Evolutionary conservation across 495 filamentous ascomycete species (phyloP), one percentile per base, ranked within the genome.

Genomic region (Xylaria venustula): DNA sequence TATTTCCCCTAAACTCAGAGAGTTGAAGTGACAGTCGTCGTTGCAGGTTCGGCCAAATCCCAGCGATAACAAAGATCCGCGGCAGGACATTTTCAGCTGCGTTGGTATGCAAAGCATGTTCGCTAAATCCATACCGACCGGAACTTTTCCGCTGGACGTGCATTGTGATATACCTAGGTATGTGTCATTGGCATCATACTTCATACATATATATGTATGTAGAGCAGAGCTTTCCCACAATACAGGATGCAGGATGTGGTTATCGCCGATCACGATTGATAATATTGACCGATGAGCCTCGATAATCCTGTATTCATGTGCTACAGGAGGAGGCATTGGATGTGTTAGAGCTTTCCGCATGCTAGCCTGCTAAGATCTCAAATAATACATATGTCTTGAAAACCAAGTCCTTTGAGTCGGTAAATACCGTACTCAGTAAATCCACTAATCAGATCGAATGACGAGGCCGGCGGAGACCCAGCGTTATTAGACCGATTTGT

Each of bases 11-110:
- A n/a, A n/a, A n/a, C n/a, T n/a, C n/a, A n/a, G n/a, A n/a, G n/a
- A 23, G 34, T 57, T 42, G 56, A 30, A 51, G 7, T 22, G 32
- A 52, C 49, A 52, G 23, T 49, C 48, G 45, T 49, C 40, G 45
- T 52, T 42, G 36, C 56, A 25, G 36, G 12, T 19, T 19, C 34
- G 45, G 30, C 40, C 42, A 47, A 30, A 50, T 20, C 51, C 22
- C 40, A 22, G 28, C 37, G 12, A 41, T 54, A 15, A 17, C 22
- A 41, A 25, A 53, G n/a, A 53, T 23, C 34, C 20, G 34, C 32
- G 22, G 20, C 34, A 15, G 19, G 48, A 34, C 28, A 12, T 17
- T 47, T 50, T 51, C 56, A 50, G 47, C 46, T 51, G 45, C 36
- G 17, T 40, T 22, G 36, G 46, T 50, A 14, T 34, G 30, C 11